Percentiles rank a stretch among this genome's conserved stretches.
phyloP scores from a whole-genome alignment of 2,329 filamentous ascomycete genomes.

The Calonectria pauciramosa region DNA sequence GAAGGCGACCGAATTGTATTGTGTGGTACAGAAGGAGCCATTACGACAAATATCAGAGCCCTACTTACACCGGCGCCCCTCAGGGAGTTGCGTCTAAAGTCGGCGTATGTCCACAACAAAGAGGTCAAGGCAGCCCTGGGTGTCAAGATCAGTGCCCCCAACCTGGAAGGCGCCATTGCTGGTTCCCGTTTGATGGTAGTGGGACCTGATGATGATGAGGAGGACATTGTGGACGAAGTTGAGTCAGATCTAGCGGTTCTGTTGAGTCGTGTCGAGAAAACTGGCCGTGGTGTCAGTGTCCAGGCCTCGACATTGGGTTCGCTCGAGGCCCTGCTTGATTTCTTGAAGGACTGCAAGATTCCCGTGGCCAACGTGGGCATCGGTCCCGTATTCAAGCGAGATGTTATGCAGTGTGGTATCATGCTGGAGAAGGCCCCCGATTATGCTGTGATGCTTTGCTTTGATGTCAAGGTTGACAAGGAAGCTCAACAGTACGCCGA shows the following conservation, averaged over 20 bases:
- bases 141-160: conserved; percentile 98
- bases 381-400: conserved; percentile 96
- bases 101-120: conserved; percentile 98
- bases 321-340: conserved; percentile 94
- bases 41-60: conserved; percentile 94
- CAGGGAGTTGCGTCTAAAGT: conserved; percentile 95
- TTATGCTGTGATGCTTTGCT: conserved; percentile 99
- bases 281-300: conserved; percentile 94
- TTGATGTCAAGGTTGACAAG: conserved; percentile 99
- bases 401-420: conserved; percentile 93
- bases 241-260: conserved; percentile 94
- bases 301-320: conserved; percentile 98
- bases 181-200: conserved; percentile 95
- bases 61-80: conserved; percentile 93
- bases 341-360: conserved; percentile 96
- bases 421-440: conserved; percentile 98
- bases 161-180: conserved; percentile 95
- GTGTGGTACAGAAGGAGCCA: conserved; percentile 96
- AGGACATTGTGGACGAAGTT: conserved; percentile 96
- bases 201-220: conserved; percentile 94
- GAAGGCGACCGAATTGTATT: conserved; percentile 96
- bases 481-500: conserved; percentile 93
- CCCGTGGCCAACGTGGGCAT: conserved; percentile 98
- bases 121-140: conserved; percentile 98
- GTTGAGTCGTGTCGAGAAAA: conserved; percentile 91